phyloP scores from a whole-genome alignment of 352 stramenopile genomes.

The Peronospora tabacina region DNA sequence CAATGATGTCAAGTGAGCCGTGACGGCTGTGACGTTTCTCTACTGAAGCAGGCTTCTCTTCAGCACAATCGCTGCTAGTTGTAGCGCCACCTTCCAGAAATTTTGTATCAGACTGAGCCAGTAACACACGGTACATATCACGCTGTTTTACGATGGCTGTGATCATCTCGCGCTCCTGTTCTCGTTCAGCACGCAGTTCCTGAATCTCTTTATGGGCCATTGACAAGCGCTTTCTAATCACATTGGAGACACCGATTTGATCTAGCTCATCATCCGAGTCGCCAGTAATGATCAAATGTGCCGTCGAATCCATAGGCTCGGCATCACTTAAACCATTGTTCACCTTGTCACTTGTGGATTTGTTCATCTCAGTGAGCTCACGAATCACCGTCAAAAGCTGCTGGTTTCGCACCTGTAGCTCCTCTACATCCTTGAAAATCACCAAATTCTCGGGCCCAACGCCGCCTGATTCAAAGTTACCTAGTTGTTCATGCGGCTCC shows the following conservation, averaged over 20 bases:
- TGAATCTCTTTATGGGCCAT: constrained; percentile 68
- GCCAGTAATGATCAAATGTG: constrained; percentile 48
- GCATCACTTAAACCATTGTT: constrained; percentile 11
- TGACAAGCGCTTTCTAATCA: constrained; percentile 51
- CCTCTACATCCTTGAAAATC: constrained; percentile 78
- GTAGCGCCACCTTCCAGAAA: constrained; percentile 30
- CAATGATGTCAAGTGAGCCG: constrained; percentile 29
- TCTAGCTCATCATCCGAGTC: constrained; percentile 60
- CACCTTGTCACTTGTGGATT: constrained; percentile 16
- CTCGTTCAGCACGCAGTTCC: constrained; percentile 60
- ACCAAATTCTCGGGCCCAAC: constrained; percentile 68
- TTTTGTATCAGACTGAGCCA: constrained; percentile 84
- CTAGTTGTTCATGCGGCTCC: constrained; percentile 29
- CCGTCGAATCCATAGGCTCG: constrained; percentile 18
- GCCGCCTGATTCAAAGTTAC: constrained; percentile 18
- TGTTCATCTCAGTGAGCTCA: constrained; percentile 55
- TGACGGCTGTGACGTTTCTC: constrained; percentile 21
- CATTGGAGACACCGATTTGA: constrained; percentile 20
- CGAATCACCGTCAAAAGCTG: constrained; percentile 79
- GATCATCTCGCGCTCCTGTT: constrained; percentile 86
- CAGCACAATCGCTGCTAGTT: constrained; percentile 1
- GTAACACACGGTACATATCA: constrained; percentile 92
- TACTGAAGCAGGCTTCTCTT: constrained; percentile 6
- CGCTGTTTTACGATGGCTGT: constrained; percentile 92
- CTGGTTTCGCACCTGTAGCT: constrained; percentile 90